Percentiles rank a stretch among this genome's conserved stretches.
Evolutionary conservation across 78 protist genomes (phyloP).

Genomic region (Bodo saltans): DNA sequence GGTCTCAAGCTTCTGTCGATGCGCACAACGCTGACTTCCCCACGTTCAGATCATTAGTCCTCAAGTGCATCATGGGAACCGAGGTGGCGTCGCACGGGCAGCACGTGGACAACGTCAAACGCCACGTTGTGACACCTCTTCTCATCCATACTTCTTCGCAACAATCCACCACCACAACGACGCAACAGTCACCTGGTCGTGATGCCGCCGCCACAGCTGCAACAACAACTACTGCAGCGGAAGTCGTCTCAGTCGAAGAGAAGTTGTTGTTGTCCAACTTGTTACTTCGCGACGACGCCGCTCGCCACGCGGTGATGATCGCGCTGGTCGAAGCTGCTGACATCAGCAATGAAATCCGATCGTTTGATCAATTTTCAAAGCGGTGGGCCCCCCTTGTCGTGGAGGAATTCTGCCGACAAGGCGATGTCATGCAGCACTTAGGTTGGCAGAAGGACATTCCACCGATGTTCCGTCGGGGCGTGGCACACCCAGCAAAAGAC

Average conservation of each 20-base stretch:
- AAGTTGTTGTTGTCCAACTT: too few relatives aligned
- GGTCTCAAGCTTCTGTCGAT: neutral
- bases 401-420: conserved; percentile 59
- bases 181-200: too few relatives aligned
- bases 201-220: too few relatives aligned
- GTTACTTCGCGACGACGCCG: too few relatives aligned
- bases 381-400: conserved; percentile 37
- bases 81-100: neutral
- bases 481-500: neutral
- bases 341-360: conserved; percentile 38
- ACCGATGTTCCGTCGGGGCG: conserved; percentile 29
- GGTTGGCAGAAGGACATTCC: conserved; percentile 36
- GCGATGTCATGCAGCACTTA: conserved; percentile 35
- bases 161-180: too few relatives aligned
- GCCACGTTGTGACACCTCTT: too few relatives aligned
- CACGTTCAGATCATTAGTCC: neutral
- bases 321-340: conserved; percentile 38
- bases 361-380: neutral
- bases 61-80: conserved; percentile 3
- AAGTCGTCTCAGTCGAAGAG: too few relatives aligned
- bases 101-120: neutral
- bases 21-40: neutral
- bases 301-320: neutral
- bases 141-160: too few relatives aligned
- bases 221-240: too few relatives aligned